Base-by-base conservation (phyloP, 192 early-diverging fungal genomes). In the Coemansia sp. region DNA sequence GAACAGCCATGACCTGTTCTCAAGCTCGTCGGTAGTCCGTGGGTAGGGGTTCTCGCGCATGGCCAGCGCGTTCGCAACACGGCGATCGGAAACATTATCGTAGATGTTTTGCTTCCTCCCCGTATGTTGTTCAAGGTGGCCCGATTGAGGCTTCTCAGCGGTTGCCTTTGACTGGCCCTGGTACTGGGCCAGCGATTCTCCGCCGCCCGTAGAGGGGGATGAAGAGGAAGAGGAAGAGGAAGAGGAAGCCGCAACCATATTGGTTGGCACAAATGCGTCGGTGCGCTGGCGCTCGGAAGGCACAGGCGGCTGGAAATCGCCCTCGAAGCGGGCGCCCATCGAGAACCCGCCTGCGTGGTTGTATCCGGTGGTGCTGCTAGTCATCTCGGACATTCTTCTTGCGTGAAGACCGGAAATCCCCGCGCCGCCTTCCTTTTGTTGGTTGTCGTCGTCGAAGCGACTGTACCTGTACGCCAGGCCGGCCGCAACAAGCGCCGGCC, bases 251-350 rank as follows among this genome's bases (percentile, higher is more conserved):
- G 23, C 51, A 53, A 75, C 60, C 68, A 68, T 49, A 26, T 44
- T 79, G 24, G 77, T 79, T 5, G 77, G 77, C 6, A 79, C 65
- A 58, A 74, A 79, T 30, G 66, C 35, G 35, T 68, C 63, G 55
- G 57, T 62, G 24, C 68, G 71, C 60, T 71, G 72, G 20, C 60
- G 60, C 49, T 67, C 43, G 21, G 34, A 41, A 52, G 71, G 65
- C 36, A 73, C 53, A 4, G 15, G 21, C 2, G 71, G 71, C 48
- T 66, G 63, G 49, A 63, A 73, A n/a, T 73, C 71, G 24, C 62
- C 21, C 52, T 73, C 55, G 53, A 73, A 67, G 0, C 15, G 16
- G 4, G 61, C 33, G 21, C 65, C 72, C 35, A 39, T 24, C 20
- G 60, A 23, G 6, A 21, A 16, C 1, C 41, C 44, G 1, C 36